Conservation (phyloP, 2,329 filamentous ascomycete species). For the Aspergillus tamarii region DNA sequence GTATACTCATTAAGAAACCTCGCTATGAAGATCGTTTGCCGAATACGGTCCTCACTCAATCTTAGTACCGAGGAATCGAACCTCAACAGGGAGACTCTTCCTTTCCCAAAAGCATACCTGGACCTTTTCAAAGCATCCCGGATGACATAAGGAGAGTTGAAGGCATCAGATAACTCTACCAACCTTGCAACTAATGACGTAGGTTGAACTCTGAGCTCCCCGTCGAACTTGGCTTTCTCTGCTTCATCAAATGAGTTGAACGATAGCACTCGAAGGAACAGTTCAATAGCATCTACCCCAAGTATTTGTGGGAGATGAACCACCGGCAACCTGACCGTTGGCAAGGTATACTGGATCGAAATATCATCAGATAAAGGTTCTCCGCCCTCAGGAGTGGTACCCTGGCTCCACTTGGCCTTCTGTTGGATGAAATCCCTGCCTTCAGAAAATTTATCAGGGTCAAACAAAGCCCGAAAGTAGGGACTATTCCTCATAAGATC, state of each 20-base stretch:
- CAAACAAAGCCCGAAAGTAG: conserved; percentile 46
- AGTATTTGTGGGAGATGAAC: conserved; percentile 30
- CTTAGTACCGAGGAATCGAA: conserved; percentile 32
- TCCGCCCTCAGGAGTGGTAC: neutral
- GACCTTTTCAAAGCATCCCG: conserved; percentile 25
- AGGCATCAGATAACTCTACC: conserved; percentile 38
- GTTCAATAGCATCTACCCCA: conserved; percentile 36
- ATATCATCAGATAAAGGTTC: conserved; percentile 6
- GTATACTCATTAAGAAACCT: conserved; percentile 32
- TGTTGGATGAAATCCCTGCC: conserved; percentile 38
- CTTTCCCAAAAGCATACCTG: conserved; percentile 36
- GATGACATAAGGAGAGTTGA: conserved; percentile 37
- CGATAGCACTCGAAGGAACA: conserved; percentile 38
- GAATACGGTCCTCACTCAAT: conserved; percentile 42
- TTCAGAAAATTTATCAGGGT: conserved; percentile 47
- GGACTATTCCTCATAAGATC: conserved; percentile 37
- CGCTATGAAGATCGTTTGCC: conserved; percentile 44
- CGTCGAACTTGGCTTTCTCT: conserved; percentile 23
- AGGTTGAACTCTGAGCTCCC: conserved; percentile 31
- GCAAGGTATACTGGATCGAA: conserved; percentile 20
- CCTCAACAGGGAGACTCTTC: conserved; percentile 27
- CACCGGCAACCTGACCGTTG: conserved; percentile 32
- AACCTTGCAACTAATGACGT: conserved; percentile 35
- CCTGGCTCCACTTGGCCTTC: conserved; percentile 18
- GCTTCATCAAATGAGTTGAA: conserved; percentile 30